A percentile compares a stretch with the other conserved stretches of the same genome.
Evolutionary conservation across 768 basidiomycete species (phyloP).

Genomic region (Tulasnella sp.): DNA sequence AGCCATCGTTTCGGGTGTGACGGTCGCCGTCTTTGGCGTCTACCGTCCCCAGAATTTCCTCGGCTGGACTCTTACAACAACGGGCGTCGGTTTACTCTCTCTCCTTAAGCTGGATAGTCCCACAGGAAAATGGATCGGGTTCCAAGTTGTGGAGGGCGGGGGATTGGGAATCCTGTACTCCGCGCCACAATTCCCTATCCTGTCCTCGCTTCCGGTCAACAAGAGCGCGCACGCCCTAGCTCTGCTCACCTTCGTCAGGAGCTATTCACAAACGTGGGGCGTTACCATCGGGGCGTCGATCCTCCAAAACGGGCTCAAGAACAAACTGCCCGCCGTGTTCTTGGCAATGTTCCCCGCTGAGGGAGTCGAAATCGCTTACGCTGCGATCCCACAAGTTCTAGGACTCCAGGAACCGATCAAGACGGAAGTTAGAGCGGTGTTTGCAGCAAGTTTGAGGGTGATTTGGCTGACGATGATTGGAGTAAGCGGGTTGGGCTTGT

Average conservation of each 20-base stretch:
- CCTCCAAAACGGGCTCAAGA: slow-evolving; percentile 50
- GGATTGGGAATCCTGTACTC: slow-evolving; percentile 24
- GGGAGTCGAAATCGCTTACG: slow-evolving; percentile 34
- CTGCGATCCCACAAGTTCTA: slow-evolving; percentile 31
- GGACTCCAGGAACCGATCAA: slow-evolving; percentile 27
- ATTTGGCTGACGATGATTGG: slow-evolving; percentile 40
- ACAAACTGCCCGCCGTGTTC: slow-evolving; percentile 44
- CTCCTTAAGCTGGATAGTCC: not conserved
- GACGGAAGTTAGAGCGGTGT: slow-evolving; percentile 30
- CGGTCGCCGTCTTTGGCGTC: slow-evolving; percentile 31
- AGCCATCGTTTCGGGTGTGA: slow-evolving; percentile 6
- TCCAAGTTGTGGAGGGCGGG: slow-evolving; percentile 21
- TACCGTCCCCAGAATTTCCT: slow-evolving; percentile 43
- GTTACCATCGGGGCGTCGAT: slow-evolving; percentile 50
- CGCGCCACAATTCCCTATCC: slow-evolving; percentile 29
- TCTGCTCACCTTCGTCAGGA: slow-evolving; percentile 42
- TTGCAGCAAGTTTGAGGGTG: slow-evolving; percentile 29
- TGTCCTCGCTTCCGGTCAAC: slow-evolving; percentile 32
- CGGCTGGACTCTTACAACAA: slow-evolving; percentile 41
- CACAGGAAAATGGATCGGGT: slow-evolving; percentile 22
- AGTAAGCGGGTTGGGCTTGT: slow-evolving; percentile 41
- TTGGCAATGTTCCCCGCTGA: slow-evolving; percentile 36
- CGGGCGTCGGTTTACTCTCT: slow-evolving; percentile 42
- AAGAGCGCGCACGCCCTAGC: slow-evolving; percentile 32
- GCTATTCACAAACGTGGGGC: slow-evolving; percentile 34